Evolutionary conservation across 192 early-diverging fungal genomes (phyloP).

Genomic region (Geranomyces michiganensis): DNA sequence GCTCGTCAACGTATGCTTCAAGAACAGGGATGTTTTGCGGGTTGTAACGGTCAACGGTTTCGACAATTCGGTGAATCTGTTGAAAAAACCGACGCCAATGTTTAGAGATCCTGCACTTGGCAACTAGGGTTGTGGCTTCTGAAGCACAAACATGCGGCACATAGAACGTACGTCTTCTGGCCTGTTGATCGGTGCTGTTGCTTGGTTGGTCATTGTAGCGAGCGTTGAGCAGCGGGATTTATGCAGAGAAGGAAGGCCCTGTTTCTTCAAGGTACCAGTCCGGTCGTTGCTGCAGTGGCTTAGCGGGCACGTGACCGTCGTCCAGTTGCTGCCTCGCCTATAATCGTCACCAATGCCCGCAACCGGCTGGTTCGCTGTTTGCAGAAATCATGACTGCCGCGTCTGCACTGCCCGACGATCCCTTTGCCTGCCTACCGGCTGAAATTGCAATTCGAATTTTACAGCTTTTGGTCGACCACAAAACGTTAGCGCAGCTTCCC

Average conservation of each 20-base stretch:
- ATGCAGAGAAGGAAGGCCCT: too few species aligned
- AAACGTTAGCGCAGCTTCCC: not conserved
- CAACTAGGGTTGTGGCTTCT: not conserved
- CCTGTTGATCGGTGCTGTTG: not conserved
- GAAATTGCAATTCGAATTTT: not conserved
- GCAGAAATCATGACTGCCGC: not conserved
- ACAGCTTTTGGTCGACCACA: not conserved
- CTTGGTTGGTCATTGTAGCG: not conserved
- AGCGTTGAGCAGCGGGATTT: too few species aligned
- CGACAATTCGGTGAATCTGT: slow-evolving; percentile 50
- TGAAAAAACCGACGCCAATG: not conserved
- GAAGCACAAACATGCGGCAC: too few species aligned
- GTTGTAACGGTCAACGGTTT: slow-evolving; percentile 73
- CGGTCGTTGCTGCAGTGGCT: too few species aligned
- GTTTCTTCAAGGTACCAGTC: too few species aligned
- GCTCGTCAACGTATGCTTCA: slow-evolving; percentile 79
- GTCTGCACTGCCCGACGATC: not conserved
- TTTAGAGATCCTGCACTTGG: not conserved
- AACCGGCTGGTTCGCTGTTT: too few species aligned
- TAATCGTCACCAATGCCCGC: too few species aligned
- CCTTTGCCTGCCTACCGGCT: not conserved
- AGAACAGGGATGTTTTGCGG: slow-evolving; percentile 81
- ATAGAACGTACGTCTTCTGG: slow-evolving; percentile 12
- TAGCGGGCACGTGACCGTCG: too few species aligned
- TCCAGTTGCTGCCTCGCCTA: not conserved